These are phyloP conservation scores for Insectozyma bohioensis DNA, from an alignment of 1,139 yeast species.

Conservation along the genomic window DNA sequence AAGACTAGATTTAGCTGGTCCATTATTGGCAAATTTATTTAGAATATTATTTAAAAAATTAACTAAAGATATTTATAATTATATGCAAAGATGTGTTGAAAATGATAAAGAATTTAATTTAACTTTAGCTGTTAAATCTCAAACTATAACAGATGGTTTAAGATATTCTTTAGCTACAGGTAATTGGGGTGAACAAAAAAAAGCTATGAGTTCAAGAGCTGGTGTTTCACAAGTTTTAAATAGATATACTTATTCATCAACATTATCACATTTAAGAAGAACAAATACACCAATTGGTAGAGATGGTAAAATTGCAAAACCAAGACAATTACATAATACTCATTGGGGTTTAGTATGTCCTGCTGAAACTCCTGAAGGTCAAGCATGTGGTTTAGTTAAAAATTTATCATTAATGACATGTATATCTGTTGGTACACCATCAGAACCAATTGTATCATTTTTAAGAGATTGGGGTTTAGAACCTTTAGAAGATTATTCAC, in stretches of 20 bases:
- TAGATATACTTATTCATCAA: constrained; percentile 95
- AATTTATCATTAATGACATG: constrained; percentile 95
- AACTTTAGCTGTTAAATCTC: constrained; percentile 94
- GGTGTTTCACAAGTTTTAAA: constrained; percentile 99
- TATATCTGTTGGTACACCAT: constrained; percentile 96
- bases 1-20: constrained; percentile 98
- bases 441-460: constrained; percentile 90
- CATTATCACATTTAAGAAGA: constrained; percentile 96
- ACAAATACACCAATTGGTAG: constrained; percentile 98
- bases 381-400: constrained; percentile 98
- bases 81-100: constrained; percentile 99
- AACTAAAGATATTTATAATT: constrained; percentile 91
- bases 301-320: constrained; percentile 97
- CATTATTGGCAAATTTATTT: constrained; percentile 91
- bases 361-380: constrained; percentile 99
- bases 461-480: constrained; percentile 99
- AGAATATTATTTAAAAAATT: constrained; percentile 90
- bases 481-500: constrained; percentile 93
- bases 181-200: constrained; percentile 99
- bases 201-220: constrained; percentile 98
- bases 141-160: constrained; percentile 95
- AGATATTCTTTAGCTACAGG: constrained; percentile 98
- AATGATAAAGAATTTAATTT: constrained; percentile 95
- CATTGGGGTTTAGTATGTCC: constrained; percentile 99
- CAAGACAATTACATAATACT: constrained; percentile 97